These are phyloP conservation scores for Paramecium sonneborni DNA, from an alignment of 73 alveolate species.

Conservation along the genomic window DNA sequence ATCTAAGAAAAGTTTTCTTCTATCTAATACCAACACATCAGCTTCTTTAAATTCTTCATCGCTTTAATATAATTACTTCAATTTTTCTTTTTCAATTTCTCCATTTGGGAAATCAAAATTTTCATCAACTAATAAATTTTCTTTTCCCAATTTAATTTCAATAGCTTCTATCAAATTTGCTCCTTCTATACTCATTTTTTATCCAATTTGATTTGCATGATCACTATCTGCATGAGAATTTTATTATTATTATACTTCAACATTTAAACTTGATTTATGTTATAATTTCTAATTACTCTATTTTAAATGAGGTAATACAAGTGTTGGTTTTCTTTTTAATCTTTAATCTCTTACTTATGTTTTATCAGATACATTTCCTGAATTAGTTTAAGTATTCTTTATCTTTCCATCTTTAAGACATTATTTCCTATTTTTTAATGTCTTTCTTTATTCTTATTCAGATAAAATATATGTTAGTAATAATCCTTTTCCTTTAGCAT, in stretches of 20 bases:
- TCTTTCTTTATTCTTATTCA: background rate
- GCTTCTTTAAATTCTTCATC: constrained; percentile 23
- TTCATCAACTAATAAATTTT: constrained; percentile 30
- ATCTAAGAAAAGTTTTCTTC: background rate
- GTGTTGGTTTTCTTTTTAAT: background rate
- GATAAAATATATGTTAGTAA: constrained; percentile 58
- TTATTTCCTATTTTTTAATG: background rate
- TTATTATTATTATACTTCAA: background rate
- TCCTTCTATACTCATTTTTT: background rate
- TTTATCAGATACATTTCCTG: background rate
- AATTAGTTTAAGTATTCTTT: background rate
- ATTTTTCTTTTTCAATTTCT: constrained; percentile 24
- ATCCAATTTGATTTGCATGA: background rate
- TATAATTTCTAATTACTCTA: background rate
- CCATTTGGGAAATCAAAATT: background rate
- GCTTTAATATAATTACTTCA: background rate
- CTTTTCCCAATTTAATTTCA: background rate
- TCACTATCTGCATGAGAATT: background rate
- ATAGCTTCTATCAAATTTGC: constrained; percentile 3
- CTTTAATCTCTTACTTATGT: background rate
- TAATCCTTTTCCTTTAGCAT: constrained; percentile 72
- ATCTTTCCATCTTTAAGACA: background rate
- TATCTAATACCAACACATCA: constrained; percentile 30
- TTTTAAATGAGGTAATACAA: background rate
- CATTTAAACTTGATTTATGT: constrained; percentile 43